Conservation (phyloP, 2,329 filamentous ascomycete genomes). For the Botrytis sinoallii region DNA sequence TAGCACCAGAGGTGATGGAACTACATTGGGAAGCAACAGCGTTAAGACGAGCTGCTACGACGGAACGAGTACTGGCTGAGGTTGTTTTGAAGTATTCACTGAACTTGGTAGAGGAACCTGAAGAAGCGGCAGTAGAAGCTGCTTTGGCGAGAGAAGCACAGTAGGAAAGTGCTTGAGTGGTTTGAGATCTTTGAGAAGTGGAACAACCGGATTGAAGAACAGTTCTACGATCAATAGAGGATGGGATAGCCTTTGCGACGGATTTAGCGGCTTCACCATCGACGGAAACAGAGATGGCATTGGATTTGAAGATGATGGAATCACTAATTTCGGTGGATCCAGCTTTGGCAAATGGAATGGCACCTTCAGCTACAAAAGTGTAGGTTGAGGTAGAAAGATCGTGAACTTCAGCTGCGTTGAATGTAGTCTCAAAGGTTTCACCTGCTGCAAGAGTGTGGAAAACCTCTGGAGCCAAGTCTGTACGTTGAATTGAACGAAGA, state of each 20-base stretch:
- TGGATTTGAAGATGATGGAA: slow-evolving; percentile 55
- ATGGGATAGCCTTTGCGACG: slow-evolving; percentile 39
- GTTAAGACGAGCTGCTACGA: slow-evolving; percentile 51
- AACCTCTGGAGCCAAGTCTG: slow-evolving; percentile 38
- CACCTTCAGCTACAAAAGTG: slow-evolving; percentile 54
- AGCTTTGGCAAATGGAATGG: slow-evolving; percentile 52
- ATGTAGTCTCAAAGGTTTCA: slow-evolving; percentile 43
- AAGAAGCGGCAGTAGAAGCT: slow-evolving; percentile 51
- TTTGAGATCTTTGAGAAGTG: slow-evolving; percentile 41
- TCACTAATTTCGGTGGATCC: slow-evolving; percentile 53
- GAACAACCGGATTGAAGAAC: slow-evolving; percentile 53
- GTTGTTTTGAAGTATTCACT: slow-evolving; percentile 64
- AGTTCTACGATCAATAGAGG: slow-evolving; percentile 48
- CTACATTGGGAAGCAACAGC: slow-evolving; percentile 55
- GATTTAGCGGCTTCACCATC: slow-evolving; percentile 52
- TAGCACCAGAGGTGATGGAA: slow-evolving; percentile 47
- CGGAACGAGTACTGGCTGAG: slow-evolving; percentile 43
- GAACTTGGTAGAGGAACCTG: slow-evolving; percentile 49
- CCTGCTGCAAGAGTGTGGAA: slow-evolving; percentile 43
- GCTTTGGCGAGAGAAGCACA: slow-evolving; percentile 51
- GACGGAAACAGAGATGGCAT: slow-evolving; percentile 55
- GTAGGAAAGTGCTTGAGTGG: slow-evolving; percentile 47
- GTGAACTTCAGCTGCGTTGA: slow-evolving; percentile 46
- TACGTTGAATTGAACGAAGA: slow-evolving; percentile 41
- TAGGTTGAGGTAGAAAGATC: slow-evolving; percentile 50